Conservation (phyloP, 306 rosid genomes). For the Casuarina cunninghamiana region DNA sequence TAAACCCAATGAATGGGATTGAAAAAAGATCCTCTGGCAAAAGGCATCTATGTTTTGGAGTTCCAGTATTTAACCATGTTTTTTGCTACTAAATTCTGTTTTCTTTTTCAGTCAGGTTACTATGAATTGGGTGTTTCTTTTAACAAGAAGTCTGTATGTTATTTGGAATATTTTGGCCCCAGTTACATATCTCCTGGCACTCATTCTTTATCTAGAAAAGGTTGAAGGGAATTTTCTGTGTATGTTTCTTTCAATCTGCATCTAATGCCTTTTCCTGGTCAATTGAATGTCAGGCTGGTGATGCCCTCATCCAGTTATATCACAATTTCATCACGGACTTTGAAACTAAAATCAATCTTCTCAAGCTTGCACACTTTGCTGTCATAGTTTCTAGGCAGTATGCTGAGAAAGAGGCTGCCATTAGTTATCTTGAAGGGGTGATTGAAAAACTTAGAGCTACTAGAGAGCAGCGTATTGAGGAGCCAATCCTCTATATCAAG, state of each 20-base stretch:
- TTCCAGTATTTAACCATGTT: not conserved
- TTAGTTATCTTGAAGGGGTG: slow-evolving; percentile 82
- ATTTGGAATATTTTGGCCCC: not conserved
- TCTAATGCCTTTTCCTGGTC: slow-evolving; percentile 14
- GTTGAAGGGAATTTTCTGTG: not conserved
- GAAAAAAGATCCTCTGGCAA: not conserved
- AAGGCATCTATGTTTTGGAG: not conserved
- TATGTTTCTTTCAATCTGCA: not conserved
- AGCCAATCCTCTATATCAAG: slow-evolving; percentile 87
- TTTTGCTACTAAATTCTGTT: not conserved
- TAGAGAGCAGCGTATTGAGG: slow-evolving; percentile 89
- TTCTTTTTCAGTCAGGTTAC: not conserved
- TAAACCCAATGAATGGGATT: not conserved
- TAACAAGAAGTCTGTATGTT: not conserved
- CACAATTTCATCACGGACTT: slow-evolving; percentile 98
- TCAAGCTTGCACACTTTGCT: slow-evolving; percentile 98
- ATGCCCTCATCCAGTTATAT: slow-evolving; percentile 90
- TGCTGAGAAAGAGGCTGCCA: slow-evolving; percentile 92
- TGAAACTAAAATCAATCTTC: slow-evolving; percentile 96
- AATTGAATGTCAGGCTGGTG: slow-evolving; percentile 80
- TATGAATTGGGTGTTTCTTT: not conserved
- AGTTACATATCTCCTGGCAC: not conserved
- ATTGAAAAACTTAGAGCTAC: slow-evolving; percentile 88
- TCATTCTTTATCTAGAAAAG: not conserved
- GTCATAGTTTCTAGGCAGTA: slow-evolving; percentile 96